Percentiles rank a stretch among this genome's conserved stretches.
Evolutionary conservation across 108 stramenopile species (phyloP).

Genomic region (Cyclotella cryptica): DNA sequence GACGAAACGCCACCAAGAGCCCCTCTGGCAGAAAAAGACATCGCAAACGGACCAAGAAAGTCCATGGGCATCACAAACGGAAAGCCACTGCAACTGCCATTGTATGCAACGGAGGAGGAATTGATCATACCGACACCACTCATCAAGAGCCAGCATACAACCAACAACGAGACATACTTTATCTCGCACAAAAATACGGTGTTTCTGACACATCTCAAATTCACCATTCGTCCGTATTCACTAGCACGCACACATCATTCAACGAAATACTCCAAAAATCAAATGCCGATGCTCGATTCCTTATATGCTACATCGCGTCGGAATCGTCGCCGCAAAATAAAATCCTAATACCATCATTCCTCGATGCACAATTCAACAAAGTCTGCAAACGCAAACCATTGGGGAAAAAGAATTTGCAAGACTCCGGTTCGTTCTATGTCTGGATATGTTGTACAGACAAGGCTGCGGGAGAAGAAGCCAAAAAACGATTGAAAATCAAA

Average conservation of each 20-base stretch:
- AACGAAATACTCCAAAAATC: conserved; percentile 62
- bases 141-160: conserved; percentile 1
- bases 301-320: conserved; percentile 70
- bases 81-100: not conserved
- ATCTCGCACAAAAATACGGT: conserved; percentile 1
- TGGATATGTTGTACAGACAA: conserved; percentile 73
- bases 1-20: not conserved
- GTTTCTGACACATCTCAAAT: not conserved
- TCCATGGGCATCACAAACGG: not conserved
- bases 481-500: conserved; percentile 71
- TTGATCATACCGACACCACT: conserved; percentile 1
- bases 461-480: conserved; percentile 57
- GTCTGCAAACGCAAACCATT: conserved; percentile 56
- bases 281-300: conserved; percentile 66
- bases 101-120: not conserved
- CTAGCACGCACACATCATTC: conserved; percentile 41
- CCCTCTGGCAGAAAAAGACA: conserved; percentile 4
- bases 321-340: conserved; percentile 30
- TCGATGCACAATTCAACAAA: conserved; percentile 58
- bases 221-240: conserved; percentile 22
- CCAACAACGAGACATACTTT: not conserved
- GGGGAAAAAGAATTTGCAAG: conserved; percentile 52
- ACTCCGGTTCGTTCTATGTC: conserved; percentile 63
- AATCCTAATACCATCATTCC: conserved; percentile 61
- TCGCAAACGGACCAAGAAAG: not conserved